phyloP scores from a whole-genome alignment of 805 yeast species.

The Candida vaughaniae region DNA sequence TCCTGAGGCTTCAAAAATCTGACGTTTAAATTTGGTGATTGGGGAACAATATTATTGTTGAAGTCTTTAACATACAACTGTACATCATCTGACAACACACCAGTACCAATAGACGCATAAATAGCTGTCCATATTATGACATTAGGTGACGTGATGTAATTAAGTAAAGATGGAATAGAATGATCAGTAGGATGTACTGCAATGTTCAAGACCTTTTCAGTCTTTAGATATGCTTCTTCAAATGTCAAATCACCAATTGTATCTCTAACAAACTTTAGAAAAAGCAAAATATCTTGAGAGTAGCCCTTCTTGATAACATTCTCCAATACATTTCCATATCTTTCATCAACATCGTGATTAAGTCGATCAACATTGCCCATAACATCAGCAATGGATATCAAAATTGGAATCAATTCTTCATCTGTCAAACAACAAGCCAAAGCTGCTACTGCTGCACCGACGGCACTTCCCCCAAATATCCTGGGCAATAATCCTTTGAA shows the following conservation, averaged over 20 bases:
- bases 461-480: slow-evolving; percentile 87
- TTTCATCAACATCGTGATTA: slow-evolving; percentile 54
- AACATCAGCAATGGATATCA: slow-evolving; percentile 37
- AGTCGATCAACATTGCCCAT: slow-evolving; percentile 45
- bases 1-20: slow-evolving; percentile 45
- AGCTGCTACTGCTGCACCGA: slow-evolving; percentile 92
- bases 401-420: slow-evolving; percentile 55
- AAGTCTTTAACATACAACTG: slow-evolving; percentile 60
- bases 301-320: slow-evolving; percentile 77
- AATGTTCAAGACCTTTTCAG: slow-evolving; percentile 78
- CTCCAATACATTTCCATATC: slow-evolving; percentile 69
- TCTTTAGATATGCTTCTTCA: slow-evolving; percentile 83
- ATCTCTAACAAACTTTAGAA: slow-evolving; percentile 73
- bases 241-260: slow-evolving; percentile 83
- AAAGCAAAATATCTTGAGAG: slow-evolving; percentile 79
- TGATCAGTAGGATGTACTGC: slow-evolving; percentile 79
- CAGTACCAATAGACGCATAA: slow-evolving; percentile 78
- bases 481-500: slow-evolving; percentile 75
- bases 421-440: slow-evolving; percentile 73
- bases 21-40: slow-evolving; percentile 40
- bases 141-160: slow-evolving; percentile 92
- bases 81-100: slow-evolving; percentile 57
- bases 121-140: slow-evolving; percentile 89
- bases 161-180: slow-evolving; percentile 69
- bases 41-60: slow-evolving; percentile 58